Evolutionary conservation across 2,329 filamentous ascomycete genomes (phyloP).

Genomic region (Fusarium solani-melongenae): DNA sequence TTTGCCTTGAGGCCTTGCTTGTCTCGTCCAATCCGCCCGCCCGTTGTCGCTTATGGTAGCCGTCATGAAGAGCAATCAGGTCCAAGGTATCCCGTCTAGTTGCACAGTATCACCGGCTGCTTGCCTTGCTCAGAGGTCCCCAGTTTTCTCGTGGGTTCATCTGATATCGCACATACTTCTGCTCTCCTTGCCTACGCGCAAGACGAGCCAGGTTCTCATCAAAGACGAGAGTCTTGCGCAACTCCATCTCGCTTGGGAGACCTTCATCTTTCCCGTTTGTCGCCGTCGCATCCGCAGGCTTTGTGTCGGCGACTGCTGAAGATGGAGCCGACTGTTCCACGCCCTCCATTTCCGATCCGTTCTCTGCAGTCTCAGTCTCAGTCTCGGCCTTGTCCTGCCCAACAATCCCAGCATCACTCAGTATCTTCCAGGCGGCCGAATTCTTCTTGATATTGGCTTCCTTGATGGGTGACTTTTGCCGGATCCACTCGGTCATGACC

Average conservation of each 20-base stretch:
- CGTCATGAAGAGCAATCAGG: not conserved
- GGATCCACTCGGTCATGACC: constrained; percentile 90
- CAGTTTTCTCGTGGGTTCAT: constrained; percentile 91
- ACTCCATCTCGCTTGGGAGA: constrained; percentile 46
- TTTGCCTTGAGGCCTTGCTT: not conserved
- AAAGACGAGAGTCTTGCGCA: constrained; percentile 74
- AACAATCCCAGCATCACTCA: constrained; percentile 56
- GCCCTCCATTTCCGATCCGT: constrained; percentile 53
- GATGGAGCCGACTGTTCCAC: constrained; percentile 44
- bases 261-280: constrained; percentile 34
- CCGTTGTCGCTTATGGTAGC: not conserved
- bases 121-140: constrained; percentile 80
- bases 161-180: constrained; percentile 86
- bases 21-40: not conserved
- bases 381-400: constrained; percentile 46
- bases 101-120: constrained; percentile 50
- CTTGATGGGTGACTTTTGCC: constrained; percentile 83
- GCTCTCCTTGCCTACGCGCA: constrained; percentile 73
- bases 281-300: constrained; percentile 10
- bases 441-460: constrained; percentile 74
- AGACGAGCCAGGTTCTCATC: constrained; percentile 81
- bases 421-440: constrained; percentile 78
- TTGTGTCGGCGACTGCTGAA: not conserved
- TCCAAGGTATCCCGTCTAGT: not conserved
- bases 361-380: constrained; percentile 12